Evolutionary conservation across 208 protist species (phyloP).

Genomic region (Entamoeba invadens): DNA sequence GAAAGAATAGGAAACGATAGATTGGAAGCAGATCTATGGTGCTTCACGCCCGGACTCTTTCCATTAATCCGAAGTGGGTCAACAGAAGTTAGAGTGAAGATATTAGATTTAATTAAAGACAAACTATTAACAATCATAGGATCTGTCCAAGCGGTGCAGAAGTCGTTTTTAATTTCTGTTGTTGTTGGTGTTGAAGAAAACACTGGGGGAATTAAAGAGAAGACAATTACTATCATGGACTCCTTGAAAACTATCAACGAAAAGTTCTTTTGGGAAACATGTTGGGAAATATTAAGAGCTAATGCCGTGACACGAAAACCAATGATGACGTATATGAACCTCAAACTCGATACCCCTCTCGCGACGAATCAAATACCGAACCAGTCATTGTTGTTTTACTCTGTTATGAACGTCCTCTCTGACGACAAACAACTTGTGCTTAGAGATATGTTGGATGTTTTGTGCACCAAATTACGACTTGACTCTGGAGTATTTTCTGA

Average conservation of each 20-base stretch:
- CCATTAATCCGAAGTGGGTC: not conserved
- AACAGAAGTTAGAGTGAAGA: not conserved
- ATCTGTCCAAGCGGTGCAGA: not conserved
- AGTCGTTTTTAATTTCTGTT: not conserved
- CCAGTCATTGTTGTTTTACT: not conserved
- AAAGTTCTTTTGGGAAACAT: not conserved
- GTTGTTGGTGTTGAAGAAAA: not conserved
- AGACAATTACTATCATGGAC: not conserved
- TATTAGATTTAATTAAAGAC: not conserved
- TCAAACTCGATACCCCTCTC: not conserved
- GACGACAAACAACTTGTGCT: not conserved
- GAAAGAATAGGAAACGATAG: not conserved
- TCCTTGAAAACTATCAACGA: not conserved
- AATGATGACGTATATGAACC: not conserved
- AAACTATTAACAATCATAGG: not conserved
- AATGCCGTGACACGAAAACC: not conserved
- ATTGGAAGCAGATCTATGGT: not conserved
- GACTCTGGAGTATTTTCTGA: not conserved
- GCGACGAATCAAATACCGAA: not conserved
- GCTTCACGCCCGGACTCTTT: not conserved
- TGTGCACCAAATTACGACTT: not conserved
- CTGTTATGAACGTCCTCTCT: not conserved
- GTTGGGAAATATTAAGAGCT: not conserved
- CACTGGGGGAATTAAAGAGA: not conserved
- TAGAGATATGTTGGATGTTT: not conserved